A percentile compares a stretch with the other conserved stretches of the same genome.
Conservation (phyloP, 306 rosid species). For the Fagus crenata region DNA sequence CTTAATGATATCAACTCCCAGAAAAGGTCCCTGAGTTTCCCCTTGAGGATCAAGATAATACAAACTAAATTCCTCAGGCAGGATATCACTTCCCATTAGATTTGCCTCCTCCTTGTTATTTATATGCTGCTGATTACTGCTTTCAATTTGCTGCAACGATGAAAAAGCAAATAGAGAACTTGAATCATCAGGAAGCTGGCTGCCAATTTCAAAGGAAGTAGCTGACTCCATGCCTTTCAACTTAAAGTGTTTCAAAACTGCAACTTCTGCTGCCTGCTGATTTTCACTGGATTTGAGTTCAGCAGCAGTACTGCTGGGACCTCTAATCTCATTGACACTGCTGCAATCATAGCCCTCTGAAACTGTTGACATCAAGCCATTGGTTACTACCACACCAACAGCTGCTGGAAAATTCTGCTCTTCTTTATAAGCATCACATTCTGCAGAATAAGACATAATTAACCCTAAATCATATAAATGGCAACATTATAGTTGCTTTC, state of each 20-base stretch:
- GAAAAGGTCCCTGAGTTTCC: conserved; percentile 63
- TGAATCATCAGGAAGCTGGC: conserved; percentile 42
- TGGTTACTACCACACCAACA: conserved; percentile 27
- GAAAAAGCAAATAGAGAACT: conserved; percentile 38
- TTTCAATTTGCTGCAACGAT: conserved; percentile 37
- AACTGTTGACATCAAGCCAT: conserved; percentile 1
- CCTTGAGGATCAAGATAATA: conserved; percentile 78
- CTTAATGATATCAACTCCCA: conserved; percentile 65
- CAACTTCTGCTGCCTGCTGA: conserved; percentile 32
- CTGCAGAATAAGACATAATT: conserved; percentile 31
- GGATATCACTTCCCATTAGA: conserved; percentile 32
- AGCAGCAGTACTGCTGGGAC: conserved; percentile 25
- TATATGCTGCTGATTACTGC: conserved; percentile 38
- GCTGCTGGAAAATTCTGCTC: conserved; percentile 25
- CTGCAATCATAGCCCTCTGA: conserved; percentile 18
- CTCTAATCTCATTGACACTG: conserved; percentile 27
- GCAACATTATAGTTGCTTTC: conserved; percentile 9
- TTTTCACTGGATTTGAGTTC: conserved; percentile 33
- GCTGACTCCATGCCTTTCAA: conserved; percentile 27
- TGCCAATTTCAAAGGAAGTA: conserved; percentile 35
- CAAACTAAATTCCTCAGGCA: conserved; percentile 63
- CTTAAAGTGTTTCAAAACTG: conserved; percentile 37
- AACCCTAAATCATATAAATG: conserved; percentile 13
- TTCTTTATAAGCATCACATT: conserved; percentile 33
- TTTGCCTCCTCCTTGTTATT: conserved; percentile 40